Evolutionary conservation across 1,139 yeast genomes (phyloP).

Genomic region (Zygosaccharomyces sapae): DNA sequence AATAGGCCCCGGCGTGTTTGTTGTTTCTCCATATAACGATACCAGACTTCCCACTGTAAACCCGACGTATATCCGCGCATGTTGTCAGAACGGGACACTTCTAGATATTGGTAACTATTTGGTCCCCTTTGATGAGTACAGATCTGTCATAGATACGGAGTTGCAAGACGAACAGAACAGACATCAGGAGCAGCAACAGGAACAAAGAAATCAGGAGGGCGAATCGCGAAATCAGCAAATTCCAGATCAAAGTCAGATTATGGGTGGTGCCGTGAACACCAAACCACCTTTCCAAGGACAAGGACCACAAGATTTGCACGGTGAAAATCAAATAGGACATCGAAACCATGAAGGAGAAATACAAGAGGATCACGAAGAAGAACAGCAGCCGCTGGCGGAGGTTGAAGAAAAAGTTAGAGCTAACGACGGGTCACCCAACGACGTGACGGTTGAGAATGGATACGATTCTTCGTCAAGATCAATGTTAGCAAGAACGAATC

Average conservation of each 20-base stretch:
- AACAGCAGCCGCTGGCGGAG: constrained; percentile 11
- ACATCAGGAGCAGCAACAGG: constrained; percentile 8
- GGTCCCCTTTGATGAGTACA: constrained; percentile 29
- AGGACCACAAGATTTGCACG: not conserved
- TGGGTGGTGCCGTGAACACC: not conserved
- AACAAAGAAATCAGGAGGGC: not conserved
- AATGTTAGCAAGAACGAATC: constrained; percentile 15
- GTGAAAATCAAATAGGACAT: not conserved
- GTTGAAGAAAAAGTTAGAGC: constrained; percentile 10
- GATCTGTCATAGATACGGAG: constrained; percentile 25
- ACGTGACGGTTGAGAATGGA: constrained; percentile 7
- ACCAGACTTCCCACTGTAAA: constrained; percentile 31
- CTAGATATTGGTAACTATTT: constrained; percentile 24
- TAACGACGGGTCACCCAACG: constrained; percentile 1
- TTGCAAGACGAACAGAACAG: constrained; percentile 15
- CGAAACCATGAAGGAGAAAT: constrained; percentile 2
- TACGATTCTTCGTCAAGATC: constrained; percentile 13
- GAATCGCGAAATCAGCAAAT: not conserved
- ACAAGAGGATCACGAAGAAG: constrained; percentile 1
- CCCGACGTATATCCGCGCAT: constrained; percentile 30
- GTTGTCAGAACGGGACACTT: constrained; percentile 23
- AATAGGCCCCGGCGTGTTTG: constrained; percentile 12
- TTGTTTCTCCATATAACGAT: constrained; percentile 33
- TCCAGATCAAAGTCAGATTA: not conserved
- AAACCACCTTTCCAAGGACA: not conserved